Percentiles rank a stretch among this genome's conserved stretches.
Evolutionary conservation across 208 protist species (phyloP).

Genomic region (Trichomonas gallinae): DNA sequence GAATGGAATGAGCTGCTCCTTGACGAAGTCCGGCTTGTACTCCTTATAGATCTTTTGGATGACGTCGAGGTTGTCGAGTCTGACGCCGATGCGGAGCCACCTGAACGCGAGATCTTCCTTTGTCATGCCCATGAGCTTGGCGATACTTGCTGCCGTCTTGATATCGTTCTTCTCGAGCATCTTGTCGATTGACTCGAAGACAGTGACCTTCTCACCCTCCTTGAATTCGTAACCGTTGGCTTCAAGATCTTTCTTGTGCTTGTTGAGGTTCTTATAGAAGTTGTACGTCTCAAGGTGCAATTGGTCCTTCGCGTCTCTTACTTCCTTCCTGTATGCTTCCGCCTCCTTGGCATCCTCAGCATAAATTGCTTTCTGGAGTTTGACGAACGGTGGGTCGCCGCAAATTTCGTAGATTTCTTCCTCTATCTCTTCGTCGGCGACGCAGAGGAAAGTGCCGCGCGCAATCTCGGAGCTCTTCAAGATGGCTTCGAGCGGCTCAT

Average conservation of each 20-base stretch:
- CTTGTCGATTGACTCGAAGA: background rate
- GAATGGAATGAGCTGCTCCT: background rate
- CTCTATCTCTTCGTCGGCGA: background rate
- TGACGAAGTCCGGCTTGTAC: background rate
- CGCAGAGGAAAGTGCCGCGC: background rate
- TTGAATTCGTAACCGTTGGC: background rate
- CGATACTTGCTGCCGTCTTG: background rate
- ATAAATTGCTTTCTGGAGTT: background rate
- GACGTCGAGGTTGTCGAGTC: background rate
- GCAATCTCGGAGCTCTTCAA: background rate
- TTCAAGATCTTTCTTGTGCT: background rate
- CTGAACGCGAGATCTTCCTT: background rate
- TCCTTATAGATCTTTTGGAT: background rate
- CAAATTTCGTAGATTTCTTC: background rate
- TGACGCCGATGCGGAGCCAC: background rate
- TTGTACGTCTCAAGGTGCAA: background rate
- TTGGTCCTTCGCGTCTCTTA: background rate
- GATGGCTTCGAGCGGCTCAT: background rate
- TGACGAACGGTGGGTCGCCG: background rate
- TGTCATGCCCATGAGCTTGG: background rate
- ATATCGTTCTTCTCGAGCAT: background rate
- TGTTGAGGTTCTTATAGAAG: background rate
- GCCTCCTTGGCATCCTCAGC: background rate
- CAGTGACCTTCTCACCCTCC: background rate
- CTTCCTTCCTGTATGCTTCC: background rate